These are phyloP conservation scores for Thalassia testudinum DNA, from an alignment of 116 monocot species.

Conservation along the genomic window DNA sequence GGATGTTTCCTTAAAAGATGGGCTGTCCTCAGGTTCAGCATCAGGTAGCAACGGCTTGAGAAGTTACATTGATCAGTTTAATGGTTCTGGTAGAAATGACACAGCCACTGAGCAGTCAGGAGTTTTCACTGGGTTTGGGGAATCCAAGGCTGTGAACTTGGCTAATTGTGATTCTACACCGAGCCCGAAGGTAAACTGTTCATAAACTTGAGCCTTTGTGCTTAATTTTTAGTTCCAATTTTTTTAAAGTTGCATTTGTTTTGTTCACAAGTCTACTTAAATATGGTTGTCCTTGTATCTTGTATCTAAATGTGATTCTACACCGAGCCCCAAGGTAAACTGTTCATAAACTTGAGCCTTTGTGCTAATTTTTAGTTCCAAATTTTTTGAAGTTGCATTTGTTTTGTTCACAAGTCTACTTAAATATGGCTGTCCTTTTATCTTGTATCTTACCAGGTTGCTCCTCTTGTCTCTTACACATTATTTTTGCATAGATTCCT, in stretches of 20 bases:
- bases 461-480: too few relatives aligned
- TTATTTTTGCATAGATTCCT: too few relatives aligned
- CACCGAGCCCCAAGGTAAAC: constrained; percentile 53
- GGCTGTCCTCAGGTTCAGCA: constrained; percentile 26
- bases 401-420: background rate
- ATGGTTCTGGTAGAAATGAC: constrained; percentile 4
- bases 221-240: background rate
- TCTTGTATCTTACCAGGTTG: too few relatives aligned
- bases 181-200: constrained; percentile 40
- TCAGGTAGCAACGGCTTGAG: constrained; percentile 9
- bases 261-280: too few relatives aligned
- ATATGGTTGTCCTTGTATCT: too few relatives aligned
- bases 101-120: constrained; percentile 12
- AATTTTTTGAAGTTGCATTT: background rate
- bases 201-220: background rate
- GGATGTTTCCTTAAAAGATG: constrained; percentile 73
- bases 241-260: background rate
- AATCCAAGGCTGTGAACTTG: constrained; percentile 3
- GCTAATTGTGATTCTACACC: constrained; percentile 13
- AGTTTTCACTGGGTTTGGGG: constrained; percentile 44
- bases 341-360: background rate
- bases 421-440: too few relatives aligned
- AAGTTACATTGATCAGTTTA: constrained; percentile 7
- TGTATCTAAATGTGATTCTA: constrained; percentile 5
- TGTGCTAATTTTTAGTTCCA: background rate